Conservation (phyloP, 2,329 filamentous ascomycete species). For the Teratosphaeria viscida region DNA sequence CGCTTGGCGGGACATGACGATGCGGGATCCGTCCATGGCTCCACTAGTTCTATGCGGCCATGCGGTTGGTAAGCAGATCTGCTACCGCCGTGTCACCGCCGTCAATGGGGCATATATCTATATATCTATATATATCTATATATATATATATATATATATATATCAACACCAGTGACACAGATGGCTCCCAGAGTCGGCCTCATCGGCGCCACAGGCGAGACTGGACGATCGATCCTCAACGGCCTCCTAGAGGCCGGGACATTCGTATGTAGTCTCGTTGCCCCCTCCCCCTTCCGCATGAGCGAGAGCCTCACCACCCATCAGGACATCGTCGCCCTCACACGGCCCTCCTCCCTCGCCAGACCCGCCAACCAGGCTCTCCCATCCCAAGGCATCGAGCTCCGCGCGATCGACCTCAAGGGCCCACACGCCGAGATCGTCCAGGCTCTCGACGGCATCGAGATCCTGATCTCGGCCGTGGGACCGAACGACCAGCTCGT, state of each 20-base stretch:
- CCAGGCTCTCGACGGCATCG: slow-evolving; percentile 28
- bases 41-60: no score
- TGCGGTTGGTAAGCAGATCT: background rate
- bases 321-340: slow-evolving; percentile 40
- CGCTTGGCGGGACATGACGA: background rate
- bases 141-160: background rate
- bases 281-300: background rate
- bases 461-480: slow-evolving; percentile 27
- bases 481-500: slow-evolving; percentile 6
- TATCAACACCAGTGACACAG: background rate
- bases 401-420: slow-evolving; percentile 35
- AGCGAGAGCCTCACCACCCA: background rate
- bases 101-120: background rate
- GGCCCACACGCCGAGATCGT: slow-evolving; percentile 33
- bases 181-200: slow-evolving; percentile 10
- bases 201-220: slow-evolving; percentile 34
- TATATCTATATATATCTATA: background rate
- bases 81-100: background rate
- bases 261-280: slow-evolving; percentile 5
- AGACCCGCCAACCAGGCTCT: slow-evolving; percentile 37
- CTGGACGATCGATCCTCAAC: slow-evolving; percentile 31
- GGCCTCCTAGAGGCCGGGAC: slow-evolving; percentile 24
- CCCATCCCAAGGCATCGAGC: slow-evolving; percentile 32
- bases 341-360: slow-evolving; percentile 33
- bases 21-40: background rate